Conservation (phyloP, 768 basidiomycete species). For the Russula ochroleuca region DNA sequence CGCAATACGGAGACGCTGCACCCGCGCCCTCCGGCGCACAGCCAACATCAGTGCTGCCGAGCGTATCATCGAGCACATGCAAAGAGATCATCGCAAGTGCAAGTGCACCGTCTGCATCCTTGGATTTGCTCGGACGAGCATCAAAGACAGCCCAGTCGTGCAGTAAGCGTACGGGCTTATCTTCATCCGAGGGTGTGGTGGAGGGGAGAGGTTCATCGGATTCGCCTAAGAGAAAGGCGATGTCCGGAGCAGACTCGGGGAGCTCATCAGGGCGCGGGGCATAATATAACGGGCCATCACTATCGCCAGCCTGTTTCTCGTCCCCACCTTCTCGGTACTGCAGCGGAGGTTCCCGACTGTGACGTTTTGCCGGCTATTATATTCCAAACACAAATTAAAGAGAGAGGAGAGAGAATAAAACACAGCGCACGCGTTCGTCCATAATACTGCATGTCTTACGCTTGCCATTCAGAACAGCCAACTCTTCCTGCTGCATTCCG, state of each 20-base stretch:
- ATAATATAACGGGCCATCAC: constrained; percentile 5
- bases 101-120: constrained; percentile 2
- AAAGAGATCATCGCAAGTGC: constrained; percentile 45
- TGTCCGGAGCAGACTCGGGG: constrained; percentile 12
- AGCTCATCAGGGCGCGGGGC: constrained; percentile 17
- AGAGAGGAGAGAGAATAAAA: background rate
- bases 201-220: constrained; percentile 11
- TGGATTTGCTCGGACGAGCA: constrained; percentile 30
- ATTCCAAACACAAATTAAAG: background rate
- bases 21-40: constrained; percentile 53
- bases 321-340: background rate
- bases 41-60: constrained; percentile 34
- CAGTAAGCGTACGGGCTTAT: constrained; percentile 54
- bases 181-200: constrained; percentile 25
- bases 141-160: constrained; percentile 61
- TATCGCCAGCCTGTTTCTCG: background rate
- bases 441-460: background rate
- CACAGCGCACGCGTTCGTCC: constrained; percentile 4
- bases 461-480: background rate
- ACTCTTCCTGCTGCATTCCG: background rate
- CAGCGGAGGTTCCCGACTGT: background rate
- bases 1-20: constrained; percentile 42
- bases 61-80: constrained; percentile 42
- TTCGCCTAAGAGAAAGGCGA: constrained; percentile 32
- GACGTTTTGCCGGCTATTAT: constrained; percentile 16